Conservation (phyloP, 73 alveolate species). For the Durusdinium trenchii region DNA sequence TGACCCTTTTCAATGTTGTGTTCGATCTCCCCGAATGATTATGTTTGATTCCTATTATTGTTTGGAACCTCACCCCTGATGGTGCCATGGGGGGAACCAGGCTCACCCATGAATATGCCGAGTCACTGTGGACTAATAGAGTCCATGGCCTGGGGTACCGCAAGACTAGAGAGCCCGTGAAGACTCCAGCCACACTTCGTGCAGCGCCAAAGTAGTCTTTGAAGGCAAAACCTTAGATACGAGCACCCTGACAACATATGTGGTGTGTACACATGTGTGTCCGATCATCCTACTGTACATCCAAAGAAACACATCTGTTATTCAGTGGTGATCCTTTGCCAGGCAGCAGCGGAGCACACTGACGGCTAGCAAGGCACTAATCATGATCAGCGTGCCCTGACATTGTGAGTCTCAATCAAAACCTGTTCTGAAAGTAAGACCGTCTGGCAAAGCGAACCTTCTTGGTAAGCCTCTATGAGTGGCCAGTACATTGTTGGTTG, state of each 20-base stretch:
- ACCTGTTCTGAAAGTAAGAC: neutral
- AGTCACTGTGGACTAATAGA: constrained; percentile 46
- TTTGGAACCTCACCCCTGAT: too few species aligned
- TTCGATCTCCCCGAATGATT: too few species aligned
- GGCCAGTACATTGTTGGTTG: neutral
- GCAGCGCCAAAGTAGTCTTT: constrained; percentile 45
- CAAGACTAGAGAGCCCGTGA: constrained; percentile 7
- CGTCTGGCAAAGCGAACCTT: neutral
- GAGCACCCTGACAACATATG: neutral
- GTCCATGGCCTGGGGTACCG: constrained; percentile 48
- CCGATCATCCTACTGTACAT: neutral
- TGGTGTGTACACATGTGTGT: neutral
- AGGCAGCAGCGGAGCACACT: constrained; percentile 24
- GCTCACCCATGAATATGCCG: neutral
- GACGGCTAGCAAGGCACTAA: constrained; percentile 49
- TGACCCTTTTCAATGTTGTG: too few species aligned
- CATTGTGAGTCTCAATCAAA: neutral
- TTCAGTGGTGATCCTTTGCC: neutral
- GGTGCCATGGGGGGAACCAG: too few species aligned
- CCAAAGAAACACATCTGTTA: neutral
- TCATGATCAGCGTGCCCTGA: constrained; percentile 72
- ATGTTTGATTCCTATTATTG: too few species aligned
- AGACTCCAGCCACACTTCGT: constrained; percentile 26
- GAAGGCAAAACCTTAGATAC: neutral
- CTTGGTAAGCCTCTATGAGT: neutral